A percentile compares a stretch with the other conserved stretches of the same genome.
Conservation (phyloP, 169 alveolate species). For the Babesia sp. region DNA sequence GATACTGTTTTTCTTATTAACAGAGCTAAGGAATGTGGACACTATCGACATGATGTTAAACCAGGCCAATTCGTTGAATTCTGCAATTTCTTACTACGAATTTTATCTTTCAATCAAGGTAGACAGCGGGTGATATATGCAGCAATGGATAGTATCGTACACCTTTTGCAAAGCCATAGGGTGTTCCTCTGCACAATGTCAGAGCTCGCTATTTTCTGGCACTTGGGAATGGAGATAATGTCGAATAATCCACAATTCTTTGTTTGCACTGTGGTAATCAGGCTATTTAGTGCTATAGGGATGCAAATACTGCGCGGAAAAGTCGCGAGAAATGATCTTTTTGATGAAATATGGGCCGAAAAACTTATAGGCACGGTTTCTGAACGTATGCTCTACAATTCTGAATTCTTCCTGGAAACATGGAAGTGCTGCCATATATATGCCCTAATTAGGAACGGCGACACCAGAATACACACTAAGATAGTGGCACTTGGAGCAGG, state of each 20-base stretch:
- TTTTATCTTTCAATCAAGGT: neutral
- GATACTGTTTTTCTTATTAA: neutral
- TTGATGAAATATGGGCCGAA: neutral
- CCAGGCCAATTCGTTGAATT: neutral
- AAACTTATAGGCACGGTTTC: neutral
- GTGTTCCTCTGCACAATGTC: neutral
- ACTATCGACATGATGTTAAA: neutral
- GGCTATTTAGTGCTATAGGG: conserved; percentile 16
- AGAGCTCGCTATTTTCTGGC: conserved; percentile 1
- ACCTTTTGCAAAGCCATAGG: neutral
- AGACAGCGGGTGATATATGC: conserved; percentile 21
- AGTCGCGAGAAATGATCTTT: neutral
- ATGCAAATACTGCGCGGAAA: neutral
- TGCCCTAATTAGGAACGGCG: neutral
- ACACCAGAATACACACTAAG: neutral
- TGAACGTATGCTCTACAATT: conserved; percentile 16
- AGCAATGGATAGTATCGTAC: conserved; percentile 3
- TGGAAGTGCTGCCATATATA: conserved; percentile 27
- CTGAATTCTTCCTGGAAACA: conserved; percentile 10
- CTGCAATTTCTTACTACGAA: neutral
- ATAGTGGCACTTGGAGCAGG: conserved; percentile 15
- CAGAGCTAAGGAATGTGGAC: neutral
- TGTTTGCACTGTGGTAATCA: neutral
- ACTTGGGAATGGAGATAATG: neutral
- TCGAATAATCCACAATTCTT: neutral